Evolutionary conservation across 2,329 filamentous ascomycete genomes (phyloP).

Genomic region (Pleurostoma richardsiae): DNA sequence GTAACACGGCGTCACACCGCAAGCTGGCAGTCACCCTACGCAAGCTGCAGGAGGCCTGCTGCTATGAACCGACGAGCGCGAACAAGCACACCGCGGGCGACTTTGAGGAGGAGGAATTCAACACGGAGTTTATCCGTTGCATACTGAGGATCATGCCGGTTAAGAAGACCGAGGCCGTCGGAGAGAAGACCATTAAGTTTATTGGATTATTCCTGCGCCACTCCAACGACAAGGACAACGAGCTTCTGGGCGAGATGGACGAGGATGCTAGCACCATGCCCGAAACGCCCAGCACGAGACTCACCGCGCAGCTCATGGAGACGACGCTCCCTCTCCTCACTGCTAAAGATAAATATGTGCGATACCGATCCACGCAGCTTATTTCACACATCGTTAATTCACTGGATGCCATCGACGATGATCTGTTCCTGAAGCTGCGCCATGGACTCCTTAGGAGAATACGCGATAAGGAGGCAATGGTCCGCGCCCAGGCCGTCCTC

Average conservation of each 20-base stretch:
- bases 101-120: constrained; percentile 83
- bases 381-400: constrained; percentile 90
- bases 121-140: constrained; percentile 77
- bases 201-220: constrained; percentile 80
- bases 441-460: constrained; percentile 78
- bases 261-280: constrained; percentile 66
- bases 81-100: constrained; percentile 55
- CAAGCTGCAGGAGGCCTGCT: constrained; percentile 86
- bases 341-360: constrained; percentile 87
- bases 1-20: constrained; percentile 81
- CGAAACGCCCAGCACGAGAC: constrained; percentile 78
- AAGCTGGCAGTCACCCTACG: constrained; percentile 84
- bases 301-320: constrained; percentile 70
- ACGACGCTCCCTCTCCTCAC: constrained; percentile 70
- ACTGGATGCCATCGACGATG: constrained; percentile 86
- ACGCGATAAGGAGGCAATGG: constrained; percentile 88
- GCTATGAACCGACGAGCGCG: constrained; percentile 52
- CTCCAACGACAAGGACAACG: constrained; percentile 64
- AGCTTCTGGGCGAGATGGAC: constrained; percentile 59
- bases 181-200: constrained; percentile 81
- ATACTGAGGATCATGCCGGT: constrained; percentile 77
- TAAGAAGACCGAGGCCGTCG: constrained; percentile 86
- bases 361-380: constrained; percentile 85
- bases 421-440: constrained; percentile 78
- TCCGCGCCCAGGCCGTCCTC: constrained; percentile 86